Conservation (phyloP, 257 asterid genomes). For the Apocynum venetum region DNA sequence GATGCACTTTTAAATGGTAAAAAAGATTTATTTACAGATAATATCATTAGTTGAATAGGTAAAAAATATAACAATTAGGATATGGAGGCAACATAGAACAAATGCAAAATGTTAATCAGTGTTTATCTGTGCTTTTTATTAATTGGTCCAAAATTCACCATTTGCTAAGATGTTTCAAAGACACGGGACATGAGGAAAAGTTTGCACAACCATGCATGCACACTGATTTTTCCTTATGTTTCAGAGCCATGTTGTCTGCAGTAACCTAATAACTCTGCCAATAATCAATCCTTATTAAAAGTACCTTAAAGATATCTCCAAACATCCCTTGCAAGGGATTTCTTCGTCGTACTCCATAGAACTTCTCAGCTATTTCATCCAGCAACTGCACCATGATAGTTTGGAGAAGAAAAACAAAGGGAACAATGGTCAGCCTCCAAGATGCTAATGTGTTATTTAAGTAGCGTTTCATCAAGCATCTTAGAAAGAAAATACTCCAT, state of each 20-base stretch:
- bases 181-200: not conserved
- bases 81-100: not conserved
- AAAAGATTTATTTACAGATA: not conserved
- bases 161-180: conserved; percentile 3
- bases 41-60: not conserved
- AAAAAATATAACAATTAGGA: not conserved
- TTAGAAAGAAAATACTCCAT: not conserved
- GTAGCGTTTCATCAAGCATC: conserved; percentile 1
- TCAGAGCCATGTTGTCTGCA: not conserved
- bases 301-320: conserved; percentile 84
- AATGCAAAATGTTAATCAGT: not conserved
- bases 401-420: conserved; percentile 10
- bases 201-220: not conserved
- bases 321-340: conserved; percentile 88
- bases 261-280: not conserved
- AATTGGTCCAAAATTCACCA: not conserved
- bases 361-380: conserved; percentile 78
- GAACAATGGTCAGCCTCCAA: conserved; percentile 5
- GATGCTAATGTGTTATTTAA: not conserved
- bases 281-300: not conserved
- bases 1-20: not conserved
- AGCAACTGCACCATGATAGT: conserved; percentile 52
- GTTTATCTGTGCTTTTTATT: not conserved
- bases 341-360: conserved; percentile 73
- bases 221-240: not conserved